Evolutionary conservation across 23 red algal species (phyloP).

Genomic region (Gracilariopsis chorda): DNA sequence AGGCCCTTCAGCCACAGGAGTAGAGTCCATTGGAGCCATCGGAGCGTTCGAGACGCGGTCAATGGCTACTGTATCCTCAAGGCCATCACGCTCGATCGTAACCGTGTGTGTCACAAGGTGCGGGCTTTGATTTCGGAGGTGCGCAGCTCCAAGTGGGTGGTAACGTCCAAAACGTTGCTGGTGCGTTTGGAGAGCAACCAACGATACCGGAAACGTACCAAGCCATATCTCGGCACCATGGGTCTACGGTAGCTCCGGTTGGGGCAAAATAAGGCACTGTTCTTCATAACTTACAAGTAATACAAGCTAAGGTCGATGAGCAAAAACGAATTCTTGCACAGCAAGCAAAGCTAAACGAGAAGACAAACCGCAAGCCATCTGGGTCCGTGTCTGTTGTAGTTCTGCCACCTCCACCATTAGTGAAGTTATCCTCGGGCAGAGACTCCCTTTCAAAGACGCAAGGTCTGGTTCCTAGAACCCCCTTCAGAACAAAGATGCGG

Average conservation of each 20-base stretch:
- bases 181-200: slow-evolving; percentile 15
- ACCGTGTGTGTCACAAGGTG: too few relatives aligned
- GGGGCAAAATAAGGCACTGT: slow-evolving; percentile 63
- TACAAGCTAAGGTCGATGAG: slow-evolving; percentile 32
- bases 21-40: too few relatives aligned
- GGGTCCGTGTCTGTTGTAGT: slow-evolving; percentile 27
- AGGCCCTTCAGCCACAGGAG: too few relatives aligned
- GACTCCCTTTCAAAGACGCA: not conserved
- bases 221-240: slow-evolving; percentile 13
- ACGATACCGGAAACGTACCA: slow-evolving; percentile 19
- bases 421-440: slow-evolving; percentile 13
- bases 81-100: too few relatives aligned
- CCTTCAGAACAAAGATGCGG: slow-evolving; percentile 32
- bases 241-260: slow-evolving; percentile 40
- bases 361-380: not conserved
- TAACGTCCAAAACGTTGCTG: too few relatives aligned
- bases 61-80: too few relatives aligned
- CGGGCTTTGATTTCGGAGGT: too few relatives aligned
- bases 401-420: slow-evolving; percentile 28
- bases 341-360: slow-evolving; percentile 22
- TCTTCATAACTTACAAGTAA: slow-evolving; percentile 49
- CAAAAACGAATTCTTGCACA: slow-evolving; percentile 38
- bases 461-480: not conserved
- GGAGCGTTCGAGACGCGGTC: too few relatives aligned
- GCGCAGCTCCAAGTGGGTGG: not conserved